Conservation (phyloP, 1,284 basidiomycete genomes). For the Cryptococcus wingfieldii region DNA sequence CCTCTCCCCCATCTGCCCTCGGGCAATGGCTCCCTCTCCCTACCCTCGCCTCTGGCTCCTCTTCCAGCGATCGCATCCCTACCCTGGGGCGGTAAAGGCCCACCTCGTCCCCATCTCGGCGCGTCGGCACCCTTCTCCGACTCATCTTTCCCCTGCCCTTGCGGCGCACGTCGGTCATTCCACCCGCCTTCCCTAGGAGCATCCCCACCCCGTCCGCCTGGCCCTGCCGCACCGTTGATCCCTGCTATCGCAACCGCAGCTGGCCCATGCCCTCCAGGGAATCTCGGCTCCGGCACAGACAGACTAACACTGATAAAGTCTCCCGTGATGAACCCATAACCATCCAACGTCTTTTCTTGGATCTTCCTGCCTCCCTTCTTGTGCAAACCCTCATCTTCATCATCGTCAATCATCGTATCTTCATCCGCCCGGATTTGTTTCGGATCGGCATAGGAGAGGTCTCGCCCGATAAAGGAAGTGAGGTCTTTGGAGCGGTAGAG, state of each 20-base stretch:
- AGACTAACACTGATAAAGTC: slow-evolving; percentile 38
- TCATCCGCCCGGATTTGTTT: background rate
- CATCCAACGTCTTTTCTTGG: slow-evolving; percentile 40
- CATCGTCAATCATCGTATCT: background rate
- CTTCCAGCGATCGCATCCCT: background rate
- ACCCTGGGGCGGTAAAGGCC: slow-evolving; percentile 23
- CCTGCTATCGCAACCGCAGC: background rate
- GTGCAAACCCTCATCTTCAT: slow-evolving; percentile 16
- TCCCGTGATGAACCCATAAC: slow-evolving; percentile 41
- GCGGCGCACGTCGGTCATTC: background rate
- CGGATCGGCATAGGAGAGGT: slow-evolving; percentile 16
- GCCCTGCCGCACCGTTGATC: background rate
- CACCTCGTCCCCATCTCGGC: slow-evolving; percentile 21
- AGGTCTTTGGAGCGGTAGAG: slow-evolving; percentile 39
- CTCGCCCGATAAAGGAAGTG: slow-evolving; percentile 33
- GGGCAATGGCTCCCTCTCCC: slow-evolving; percentile 5
- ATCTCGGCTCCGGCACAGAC: slow-evolving; percentile 34
- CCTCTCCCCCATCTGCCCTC: slow-evolving; percentile 20
- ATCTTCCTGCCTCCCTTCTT: slow-evolving; percentile 14
- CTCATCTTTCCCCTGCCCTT: no score
- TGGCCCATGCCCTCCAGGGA: slow-evolving; percentile 1
- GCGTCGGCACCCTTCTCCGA: background rate
- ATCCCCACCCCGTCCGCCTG: background rate
- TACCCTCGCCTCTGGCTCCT: slow-evolving; percentile 8
- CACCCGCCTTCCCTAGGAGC: slow-evolving; percentile 10